A percentile compares a stretch with the other conserved stretches of the same genome.
Conservation (phyloP, 164 flowering plant genomes). For the Malania oleifera region DNA sequence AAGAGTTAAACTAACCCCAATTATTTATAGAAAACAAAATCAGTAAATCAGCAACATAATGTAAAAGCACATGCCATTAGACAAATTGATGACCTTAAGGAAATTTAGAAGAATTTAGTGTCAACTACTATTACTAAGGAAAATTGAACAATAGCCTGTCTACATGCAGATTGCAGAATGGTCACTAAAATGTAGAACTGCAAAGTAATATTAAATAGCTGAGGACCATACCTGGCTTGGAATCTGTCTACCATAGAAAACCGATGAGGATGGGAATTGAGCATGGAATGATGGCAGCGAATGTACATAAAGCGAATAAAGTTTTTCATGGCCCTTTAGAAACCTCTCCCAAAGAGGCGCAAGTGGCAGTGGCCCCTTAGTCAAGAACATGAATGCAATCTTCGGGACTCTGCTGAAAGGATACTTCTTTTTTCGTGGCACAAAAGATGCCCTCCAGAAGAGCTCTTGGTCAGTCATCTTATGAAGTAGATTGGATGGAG, state of each 20-base stretch:
- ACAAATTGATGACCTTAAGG: no score
- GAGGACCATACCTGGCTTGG: slow-evolving; percentile 50
- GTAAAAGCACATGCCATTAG: no score
- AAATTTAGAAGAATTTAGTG: no score
- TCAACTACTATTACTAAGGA: no score
- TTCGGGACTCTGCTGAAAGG: slow-evolving; percentile 49
- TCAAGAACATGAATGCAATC: slow-evolving; percentile 62
- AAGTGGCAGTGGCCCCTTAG: slow-evolving; percentile 48
- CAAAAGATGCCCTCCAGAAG: slow-evolving; percentile 49
- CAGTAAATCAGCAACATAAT: no score
- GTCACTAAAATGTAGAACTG: no score
- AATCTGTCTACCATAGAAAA: slow-evolving; percentile 42
- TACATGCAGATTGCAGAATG: slow-evolving; percentile 5
- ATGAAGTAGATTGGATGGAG: slow-evolving; percentile 37
- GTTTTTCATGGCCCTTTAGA: slow-evolving; percentile 44
- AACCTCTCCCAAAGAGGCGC: slow-evolving; percentile 67
- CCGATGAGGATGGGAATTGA: slow-evolving; percentile 29
- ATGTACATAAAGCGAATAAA: slow-evolving; percentile 51
- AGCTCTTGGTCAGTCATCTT: slow-evolving; percentile 49
- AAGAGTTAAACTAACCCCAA: no score
- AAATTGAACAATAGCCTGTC: no score
- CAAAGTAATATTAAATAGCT: no score
- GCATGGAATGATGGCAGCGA: slow-evolving; percentile 36
- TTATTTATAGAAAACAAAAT: no score
- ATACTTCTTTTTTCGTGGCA: slow-evolving; percentile 28